Evolutionary conservation across 768 basidiomycete genomes (phyloP).

Genomic region (Naganishia antarctica): DNA sequence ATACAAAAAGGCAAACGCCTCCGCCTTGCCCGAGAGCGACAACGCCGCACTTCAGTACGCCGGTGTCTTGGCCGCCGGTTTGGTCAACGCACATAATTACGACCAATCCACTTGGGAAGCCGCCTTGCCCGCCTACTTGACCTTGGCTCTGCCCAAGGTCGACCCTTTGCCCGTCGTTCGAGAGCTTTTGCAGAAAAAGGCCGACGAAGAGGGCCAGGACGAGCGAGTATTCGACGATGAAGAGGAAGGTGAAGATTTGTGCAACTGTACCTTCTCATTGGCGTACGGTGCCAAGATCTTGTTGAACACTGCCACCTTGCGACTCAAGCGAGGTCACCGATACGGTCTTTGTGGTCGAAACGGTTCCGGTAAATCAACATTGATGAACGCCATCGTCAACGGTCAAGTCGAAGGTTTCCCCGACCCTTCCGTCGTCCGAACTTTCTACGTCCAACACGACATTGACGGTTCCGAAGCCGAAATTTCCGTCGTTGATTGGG

Average conservation of each 20-base stretch:
- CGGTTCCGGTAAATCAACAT: conserved; percentile 78
- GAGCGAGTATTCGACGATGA: conserved; percentile 70
- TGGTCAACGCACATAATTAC: conserved; percentile 87
- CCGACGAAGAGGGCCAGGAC: conserved; percentile 66
- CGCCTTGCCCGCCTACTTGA: conserved; percentile 66
- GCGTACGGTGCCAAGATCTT: conserved; percentile 98
- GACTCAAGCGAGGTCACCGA: conserved; percentile 96
- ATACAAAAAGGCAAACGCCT: conserved; percentile 76
- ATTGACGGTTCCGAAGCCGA: conserved; percentile 93
- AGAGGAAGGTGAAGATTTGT: conserved; percentile 96
- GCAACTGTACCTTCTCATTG: conserved; percentile 97
- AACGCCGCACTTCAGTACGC: conserved; percentile 66
- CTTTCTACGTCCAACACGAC: conserved; percentile 99
- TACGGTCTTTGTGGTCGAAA: conserved; percentile 98
- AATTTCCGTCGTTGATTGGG: conserved; percentile 83
- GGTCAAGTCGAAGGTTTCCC: conserved; percentile 95
- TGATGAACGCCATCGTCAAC: conserved; percentile 50
- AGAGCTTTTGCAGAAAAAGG: conserved; percentile 87
- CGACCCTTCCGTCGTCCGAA: conserved; percentile 91
- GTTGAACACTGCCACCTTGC: conserved; percentile 90
- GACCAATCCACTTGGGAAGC: conserved; percentile 81
- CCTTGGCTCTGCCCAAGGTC: conserved; percentile 61
- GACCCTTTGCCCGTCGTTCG: conserved; percentile 65
- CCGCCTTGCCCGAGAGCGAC: conserved; percentile 56
- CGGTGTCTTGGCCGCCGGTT: conserved; percentile 72